phyloP scores from a whole-genome alignment of 345 rosid species.

The Diplotaxis tenuifolia region DNA sequence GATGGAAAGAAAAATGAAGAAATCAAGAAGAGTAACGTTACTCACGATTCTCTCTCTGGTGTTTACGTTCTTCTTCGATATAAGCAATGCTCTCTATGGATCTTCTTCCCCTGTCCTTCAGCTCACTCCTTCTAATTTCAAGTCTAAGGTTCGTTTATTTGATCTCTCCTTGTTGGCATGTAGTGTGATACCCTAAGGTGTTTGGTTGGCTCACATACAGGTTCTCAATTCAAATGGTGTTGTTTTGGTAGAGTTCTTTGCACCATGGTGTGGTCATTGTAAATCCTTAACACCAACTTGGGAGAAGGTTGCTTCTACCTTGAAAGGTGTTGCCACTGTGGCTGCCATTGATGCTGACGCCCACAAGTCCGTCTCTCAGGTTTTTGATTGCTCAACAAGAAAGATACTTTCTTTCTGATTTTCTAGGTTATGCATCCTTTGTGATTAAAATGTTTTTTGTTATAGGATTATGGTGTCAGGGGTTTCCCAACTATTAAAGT shows the following conservation, averaged over 20 bases:
- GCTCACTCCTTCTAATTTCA: conserved; percentile 86
- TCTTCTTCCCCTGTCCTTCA: conserved; percentile 88
- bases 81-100: conserved; percentile 62
- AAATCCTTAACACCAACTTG: conserved; percentile 81
- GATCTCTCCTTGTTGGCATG: background rate
- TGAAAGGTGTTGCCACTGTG: conserved; percentile 89
- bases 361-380: conserved; percentile 93
- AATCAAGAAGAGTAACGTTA: conserved; percentile 26
- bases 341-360: conserved; percentile 96
- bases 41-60: conserved; percentile 26
- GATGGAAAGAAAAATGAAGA: conserved; percentile 36
- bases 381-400: conserved; percentile 16
- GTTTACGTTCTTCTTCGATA: conserved; percentile 21
- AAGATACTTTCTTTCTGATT: background rate
- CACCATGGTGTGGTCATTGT: conserved; percentile 99
- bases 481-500: conserved; percentile 96
- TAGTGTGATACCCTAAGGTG: background rate
- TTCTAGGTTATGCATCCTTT: too few relatives aligned
- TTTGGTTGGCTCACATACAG: conserved; percentile 27
- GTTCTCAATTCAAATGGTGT: conserved; percentile 79
- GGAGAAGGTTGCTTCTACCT: conserved; percentile 80
- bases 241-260: conserved; percentile 92
- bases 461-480: conserved; percentile 79
- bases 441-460: background rate
- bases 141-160: conserved; percentile 64